These are phyloP conservation scores for Viola pubescens DNA, from an alignment of 441 rosid genomes.

Conservation along the genomic window DNA sequence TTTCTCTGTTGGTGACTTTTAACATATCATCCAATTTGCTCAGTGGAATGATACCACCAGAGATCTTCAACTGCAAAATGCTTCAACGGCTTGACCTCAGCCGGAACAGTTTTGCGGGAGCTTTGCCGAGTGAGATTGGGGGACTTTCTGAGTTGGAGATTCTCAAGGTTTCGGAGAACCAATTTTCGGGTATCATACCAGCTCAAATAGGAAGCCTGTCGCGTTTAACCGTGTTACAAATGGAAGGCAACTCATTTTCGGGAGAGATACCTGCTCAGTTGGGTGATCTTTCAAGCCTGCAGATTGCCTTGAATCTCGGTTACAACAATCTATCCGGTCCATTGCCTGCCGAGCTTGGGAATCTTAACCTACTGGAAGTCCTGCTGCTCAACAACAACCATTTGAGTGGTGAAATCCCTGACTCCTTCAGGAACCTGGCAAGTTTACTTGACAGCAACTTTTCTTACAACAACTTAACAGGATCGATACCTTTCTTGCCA, in stretches of 20 bases:
- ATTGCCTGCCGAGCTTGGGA: constrained; percentile 69
- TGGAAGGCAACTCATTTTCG: constrained; percentile 71
- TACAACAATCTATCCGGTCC: constrained; percentile 63
- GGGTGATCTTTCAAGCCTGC: constrained; percentile 63
- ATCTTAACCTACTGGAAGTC: constrained; percentile 50
- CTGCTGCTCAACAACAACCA: constrained; percentile 77
- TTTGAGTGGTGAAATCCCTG: constrained; percentile 70
- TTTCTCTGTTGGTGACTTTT: constrained; percentile 58
- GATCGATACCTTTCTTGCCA: constrained; percentile 52
- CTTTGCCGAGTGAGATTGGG: constrained; percentile 55
- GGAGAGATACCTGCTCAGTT: constrained; percentile 58
- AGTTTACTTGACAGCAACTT: constrained; percentile 79
- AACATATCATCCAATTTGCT: constrained; percentile 74
- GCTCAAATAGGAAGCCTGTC: constrained; percentile 48
- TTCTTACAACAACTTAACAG: constrained; percentile 67
- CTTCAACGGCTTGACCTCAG: constrained; percentile 88
- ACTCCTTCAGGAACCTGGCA: constrained; percentile 48
- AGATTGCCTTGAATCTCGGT: constrained; percentile 85
- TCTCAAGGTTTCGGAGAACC: constrained; percentile 69
- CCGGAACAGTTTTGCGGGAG: constrained; percentile 50
- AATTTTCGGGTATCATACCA: constrained; percentile 57
- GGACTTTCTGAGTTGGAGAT: constrained; percentile 69
- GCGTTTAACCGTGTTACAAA: constrained; percentile 73
- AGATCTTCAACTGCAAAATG: constrained; percentile 60
- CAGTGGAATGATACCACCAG: constrained; percentile 60